phyloP scores from a whole-genome alignment of 192 early-diverging fungal species.

The Spizellomyces sp. region DNA sequence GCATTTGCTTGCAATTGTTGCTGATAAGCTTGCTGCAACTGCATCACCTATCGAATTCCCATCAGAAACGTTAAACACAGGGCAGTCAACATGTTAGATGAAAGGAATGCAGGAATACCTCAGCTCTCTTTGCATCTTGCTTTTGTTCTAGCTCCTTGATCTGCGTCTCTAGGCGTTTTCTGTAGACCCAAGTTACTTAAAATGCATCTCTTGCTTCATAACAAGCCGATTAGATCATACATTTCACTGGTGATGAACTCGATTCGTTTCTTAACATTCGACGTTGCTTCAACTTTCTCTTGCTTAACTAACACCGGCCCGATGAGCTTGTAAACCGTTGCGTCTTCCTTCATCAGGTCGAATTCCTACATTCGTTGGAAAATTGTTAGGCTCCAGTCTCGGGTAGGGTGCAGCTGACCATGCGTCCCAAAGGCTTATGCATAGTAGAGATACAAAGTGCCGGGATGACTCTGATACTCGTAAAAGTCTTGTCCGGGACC shows the following conservation, averaged over 20 bases:
- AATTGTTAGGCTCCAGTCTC: background rate
- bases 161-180: constrained; percentile 79
- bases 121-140: constrained; percentile 79
- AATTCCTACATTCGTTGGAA: constrained; percentile 72
- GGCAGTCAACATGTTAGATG: background rate
- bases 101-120: constrained; percentile 52
- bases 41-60: constrained; percentile 10
- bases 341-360: constrained; percentile 72
- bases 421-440: background rate
- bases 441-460: no score
- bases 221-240: constrained; percentile 48
- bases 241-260: constrained; percentile 89
- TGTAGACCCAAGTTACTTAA: constrained; percentile 24
- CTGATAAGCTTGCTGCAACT: constrained; percentile 31
- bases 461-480: no score
- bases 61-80: background rate
- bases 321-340: constrained; percentile 93
- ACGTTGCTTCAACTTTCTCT: constrained; percentile 78
- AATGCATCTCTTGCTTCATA: background rate
- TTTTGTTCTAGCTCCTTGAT: constrained; percentile 81
- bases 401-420: background rate
- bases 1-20: background rate
- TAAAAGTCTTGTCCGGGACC: no score
- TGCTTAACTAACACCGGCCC: constrained; percentile 96
- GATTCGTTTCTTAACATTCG: constrained; percentile 93